Conservation (phyloP, 805 yeast species). For the Scheffersomyces spartinae region DNA sequence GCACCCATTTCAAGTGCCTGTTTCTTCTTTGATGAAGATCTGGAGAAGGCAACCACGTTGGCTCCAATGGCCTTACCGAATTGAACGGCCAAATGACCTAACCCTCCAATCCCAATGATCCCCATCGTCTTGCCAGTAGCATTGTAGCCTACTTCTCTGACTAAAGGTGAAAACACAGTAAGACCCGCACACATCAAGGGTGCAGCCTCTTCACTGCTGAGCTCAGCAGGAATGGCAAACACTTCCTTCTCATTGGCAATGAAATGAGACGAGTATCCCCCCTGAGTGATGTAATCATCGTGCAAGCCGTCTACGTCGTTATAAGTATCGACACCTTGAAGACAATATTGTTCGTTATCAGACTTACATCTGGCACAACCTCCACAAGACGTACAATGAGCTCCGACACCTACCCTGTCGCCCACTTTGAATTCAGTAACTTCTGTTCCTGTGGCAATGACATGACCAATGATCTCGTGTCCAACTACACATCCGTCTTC, state of each 20-base stretch:
- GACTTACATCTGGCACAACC: constrained; percentile 43
- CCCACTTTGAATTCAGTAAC: constrained; percentile 47
- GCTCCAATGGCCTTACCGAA: constrained; percentile 53
- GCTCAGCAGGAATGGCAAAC: constrained; percentile 36
- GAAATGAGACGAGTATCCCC: constrained; percentile 39
- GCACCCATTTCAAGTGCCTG: constrained; percentile 43
- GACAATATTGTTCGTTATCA: constrained; percentile 38
- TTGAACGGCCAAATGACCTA: constrained; percentile 45
- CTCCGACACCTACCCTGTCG: constrained; percentile 75
- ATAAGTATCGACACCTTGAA: constrained; percentile 41
- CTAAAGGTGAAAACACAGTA: constrained; percentile 41
- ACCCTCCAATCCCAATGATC: constrained; percentile 45
- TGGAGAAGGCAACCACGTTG: constrained; percentile 44
- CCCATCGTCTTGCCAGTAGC: constrained; percentile 41
- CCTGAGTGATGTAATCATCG: constrained; percentile 31
- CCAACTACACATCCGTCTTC: constrained; percentile 37
- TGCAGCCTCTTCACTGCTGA: constrained; percentile 33
- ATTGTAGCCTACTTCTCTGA: constrained; percentile 18
- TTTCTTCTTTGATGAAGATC: constrained; percentile 36
- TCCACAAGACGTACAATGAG: constrained; percentile 50
- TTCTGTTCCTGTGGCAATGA: constrained; percentile 46
- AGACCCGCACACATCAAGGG: constrained; percentile 49
- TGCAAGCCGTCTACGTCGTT: constrained; percentile 26
- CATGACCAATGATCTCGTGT: constrained; percentile 55
- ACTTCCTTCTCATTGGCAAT: constrained; percentile 33